phyloP scores from a whole-genome alignment of 129 eudicot species.

The Helianthus tuberosus region DNA sequence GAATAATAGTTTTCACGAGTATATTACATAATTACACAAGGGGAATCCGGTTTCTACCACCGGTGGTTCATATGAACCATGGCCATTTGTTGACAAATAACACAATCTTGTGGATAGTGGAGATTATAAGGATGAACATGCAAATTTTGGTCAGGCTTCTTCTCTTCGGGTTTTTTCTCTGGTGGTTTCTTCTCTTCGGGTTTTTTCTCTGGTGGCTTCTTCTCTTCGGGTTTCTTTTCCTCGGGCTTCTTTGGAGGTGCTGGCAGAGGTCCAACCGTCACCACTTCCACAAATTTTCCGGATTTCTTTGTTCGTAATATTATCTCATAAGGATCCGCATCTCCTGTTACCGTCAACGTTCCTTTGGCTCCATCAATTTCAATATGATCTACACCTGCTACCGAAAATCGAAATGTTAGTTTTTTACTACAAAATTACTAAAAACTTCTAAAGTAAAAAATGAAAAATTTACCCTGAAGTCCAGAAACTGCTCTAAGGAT shows the following conservation, averaged over 20 bases:
- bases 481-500: conserved; percentile 66
- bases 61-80: conserved; percentile 30
- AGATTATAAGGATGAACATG: conserved; percentile 25
- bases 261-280: conserved; percentile 74
- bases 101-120: conserved; percentile 38
- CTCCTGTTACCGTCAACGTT: conserved; percentile 58
- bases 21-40: conserved; percentile 49
- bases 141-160: conserved; percentile 15
- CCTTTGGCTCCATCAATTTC: conserved; percentile 71
- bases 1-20: neutral
- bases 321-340: conserved; percentile 70
- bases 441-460: neutral
- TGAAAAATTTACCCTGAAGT: conserved; percentile 45
- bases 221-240: conserved; percentile 46
- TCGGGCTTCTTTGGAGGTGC: conserved; percentile 60
- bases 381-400: conserved; percentile 62
- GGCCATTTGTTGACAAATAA: conserved; percentile 42
- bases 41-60: conserved; percentile 39
- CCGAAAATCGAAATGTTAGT: neutral
- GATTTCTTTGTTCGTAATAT: conserved; percentile 51
- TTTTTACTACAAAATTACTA: neutral
- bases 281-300: conserved; percentile 52
- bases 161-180: conserved; percentile 29
- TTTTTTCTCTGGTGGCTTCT: conserved; percentile 41
- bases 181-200: conserved; percentile 33